Conservation (phyloP, 2,329 filamentous ascomycete genomes). For the Penicillium sumatraense region DNA sequence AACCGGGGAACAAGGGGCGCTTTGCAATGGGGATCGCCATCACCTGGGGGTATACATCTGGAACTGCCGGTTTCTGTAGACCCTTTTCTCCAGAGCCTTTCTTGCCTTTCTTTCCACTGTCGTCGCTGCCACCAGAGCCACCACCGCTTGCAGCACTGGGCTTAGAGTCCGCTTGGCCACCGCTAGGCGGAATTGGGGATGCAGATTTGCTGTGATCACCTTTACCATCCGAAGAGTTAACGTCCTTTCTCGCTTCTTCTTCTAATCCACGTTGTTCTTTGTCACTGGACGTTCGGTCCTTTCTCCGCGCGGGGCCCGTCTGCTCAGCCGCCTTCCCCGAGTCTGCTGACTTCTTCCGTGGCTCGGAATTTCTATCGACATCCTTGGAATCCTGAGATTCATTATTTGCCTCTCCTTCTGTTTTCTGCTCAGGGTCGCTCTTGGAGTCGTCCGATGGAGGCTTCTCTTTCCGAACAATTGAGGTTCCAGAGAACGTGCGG, state of each 20-base stretch:
- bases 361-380: constrained; percentile 51
- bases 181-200: constrained; percentile 45
- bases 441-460: constrained; percentile 49
- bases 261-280: constrained; percentile 42
- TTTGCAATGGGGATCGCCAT: constrained; percentile 96
- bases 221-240: constrained; percentile 48
- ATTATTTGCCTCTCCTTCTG: constrained; percentile 32
- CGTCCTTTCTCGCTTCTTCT: constrained; percentile 48
- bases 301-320: constrained; percentile 44
- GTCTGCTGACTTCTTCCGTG: constrained; percentile 48
- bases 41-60: constrained; percentile 95
- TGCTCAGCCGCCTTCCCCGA: constrained; percentile 35
- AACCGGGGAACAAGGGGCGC: constrained; percentile 91
- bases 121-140: constrained; percentile 58
- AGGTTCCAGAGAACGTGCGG: constrained; percentile 51
- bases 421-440: constrained; percentile 34
- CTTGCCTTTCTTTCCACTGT: constrained; percentile 71
- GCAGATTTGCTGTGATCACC: constrained; percentile 55
- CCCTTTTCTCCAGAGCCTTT: constrained; percentile 72
- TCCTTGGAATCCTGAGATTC: constrained; percentile 40
- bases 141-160: constrained; percentile 60
- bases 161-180: constrained; percentile 45
- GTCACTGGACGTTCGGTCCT: constrained; percentile 41
- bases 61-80: constrained; percentile 84
- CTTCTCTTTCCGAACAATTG: constrained; percentile 61